Conservation (phyloP, 1,139 yeast genomes). For the Geotrichum klebahnii region DNA sequence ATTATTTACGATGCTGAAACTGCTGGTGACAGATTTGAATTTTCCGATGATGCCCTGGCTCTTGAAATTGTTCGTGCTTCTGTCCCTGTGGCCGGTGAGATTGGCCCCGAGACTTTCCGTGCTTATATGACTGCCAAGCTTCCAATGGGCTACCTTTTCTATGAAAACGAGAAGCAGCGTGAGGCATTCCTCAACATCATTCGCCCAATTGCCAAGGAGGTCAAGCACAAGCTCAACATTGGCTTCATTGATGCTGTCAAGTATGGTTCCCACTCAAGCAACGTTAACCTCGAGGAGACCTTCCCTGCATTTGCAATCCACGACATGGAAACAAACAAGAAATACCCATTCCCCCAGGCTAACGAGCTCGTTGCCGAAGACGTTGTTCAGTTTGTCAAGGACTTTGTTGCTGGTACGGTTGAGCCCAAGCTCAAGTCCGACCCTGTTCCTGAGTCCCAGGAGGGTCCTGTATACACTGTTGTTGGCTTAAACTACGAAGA, state of each 20-base stretch:
- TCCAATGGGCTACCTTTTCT: constrained; percentile 88
- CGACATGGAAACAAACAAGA: constrained; percentile 60
- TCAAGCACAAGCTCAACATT: constrained; percentile 78
- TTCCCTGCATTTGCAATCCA: constrained; percentile 92
- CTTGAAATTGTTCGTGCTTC: constrained; percentile 63
- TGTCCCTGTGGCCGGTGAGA: constrained; percentile 88
- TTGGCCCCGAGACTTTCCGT: constrained; percentile 76
- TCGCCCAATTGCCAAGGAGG: constrained; percentile 61
- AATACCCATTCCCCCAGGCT: constrained; percentile 64
- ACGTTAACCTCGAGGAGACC: constrained; percentile 70
- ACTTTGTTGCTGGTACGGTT: constrained; percentile 60
- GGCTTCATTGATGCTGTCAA: constrained; percentile 80
- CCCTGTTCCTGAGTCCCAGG: constrained; percentile 76
- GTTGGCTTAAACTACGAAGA: constrained; percentile 83
- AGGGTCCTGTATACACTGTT: constrained; percentile 66
- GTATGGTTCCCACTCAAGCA: constrained; percentile 86
- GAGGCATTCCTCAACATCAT: constrained; percentile 51
- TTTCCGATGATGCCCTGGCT: constrained; percentile 32
- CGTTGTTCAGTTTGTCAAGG: constrained; percentile 59
- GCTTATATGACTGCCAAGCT: constrained; percentile 64
- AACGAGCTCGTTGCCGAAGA: constrained; percentile 44
- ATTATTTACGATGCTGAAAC: constrained; percentile 41
- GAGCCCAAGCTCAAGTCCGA: constrained; percentile 80
- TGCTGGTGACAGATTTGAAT: constrained; percentile 33
- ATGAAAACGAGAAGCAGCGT: constrained; percentile 65